A percentile compares a stretch with the other conserved stretches of the same genome.
Evolutionary conservation across 176 grass and related monocot genomes (phyloP).

Genomic region (Dendrocalamus sinicus): DNA sequence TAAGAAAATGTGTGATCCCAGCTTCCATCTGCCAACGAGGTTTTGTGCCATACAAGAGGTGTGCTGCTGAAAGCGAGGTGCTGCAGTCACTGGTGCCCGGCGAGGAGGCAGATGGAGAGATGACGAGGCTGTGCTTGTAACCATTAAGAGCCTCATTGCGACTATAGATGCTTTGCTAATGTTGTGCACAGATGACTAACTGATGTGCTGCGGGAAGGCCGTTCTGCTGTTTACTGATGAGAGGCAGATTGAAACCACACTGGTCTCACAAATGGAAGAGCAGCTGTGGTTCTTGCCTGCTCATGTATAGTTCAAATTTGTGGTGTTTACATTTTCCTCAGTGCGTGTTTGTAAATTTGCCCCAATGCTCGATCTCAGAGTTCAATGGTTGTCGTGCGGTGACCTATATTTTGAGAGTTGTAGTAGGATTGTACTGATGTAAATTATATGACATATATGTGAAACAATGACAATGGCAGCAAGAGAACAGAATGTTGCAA

Average conservation of each 20-base stretch:
- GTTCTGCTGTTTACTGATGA: constrained; percentile 29
- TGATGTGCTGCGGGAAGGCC: constrained; percentile 35
- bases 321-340: constrained; percentile 38
- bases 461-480: constrained; percentile 18
- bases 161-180: constrained; percentile 36
- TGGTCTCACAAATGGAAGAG: constrained; percentile 37
- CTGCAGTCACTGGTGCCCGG: not conserved
- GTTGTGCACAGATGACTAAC: constrained; percentile 29
- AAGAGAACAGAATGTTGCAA: not conserved
- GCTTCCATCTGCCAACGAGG: constrained; percentile 40
- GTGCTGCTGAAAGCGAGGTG: constrained; percentile 40
- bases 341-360: constrained; percentile 20
- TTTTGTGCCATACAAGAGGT: constrained; percentile 71
- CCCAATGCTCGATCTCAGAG: not conserved
- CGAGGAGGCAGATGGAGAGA: constrained; percentile 58
- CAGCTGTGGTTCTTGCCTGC: not conserved
- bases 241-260: constrained; percentile 20
- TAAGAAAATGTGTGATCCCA: constrained; percentile 24
- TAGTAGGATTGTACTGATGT: constrained; percentile 39
- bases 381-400: constrained; percentile 14
- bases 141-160: not conserved
- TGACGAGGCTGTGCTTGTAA: constrained; percentile 77
- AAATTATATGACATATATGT: constrained; percentile 37
- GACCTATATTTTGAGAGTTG: constrained; percentile 9
- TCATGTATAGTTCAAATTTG: constrained; percentile 18